Conservation (phyloP, 805 yeast species). For the Schwanniomyces occidentalis region DNA sequence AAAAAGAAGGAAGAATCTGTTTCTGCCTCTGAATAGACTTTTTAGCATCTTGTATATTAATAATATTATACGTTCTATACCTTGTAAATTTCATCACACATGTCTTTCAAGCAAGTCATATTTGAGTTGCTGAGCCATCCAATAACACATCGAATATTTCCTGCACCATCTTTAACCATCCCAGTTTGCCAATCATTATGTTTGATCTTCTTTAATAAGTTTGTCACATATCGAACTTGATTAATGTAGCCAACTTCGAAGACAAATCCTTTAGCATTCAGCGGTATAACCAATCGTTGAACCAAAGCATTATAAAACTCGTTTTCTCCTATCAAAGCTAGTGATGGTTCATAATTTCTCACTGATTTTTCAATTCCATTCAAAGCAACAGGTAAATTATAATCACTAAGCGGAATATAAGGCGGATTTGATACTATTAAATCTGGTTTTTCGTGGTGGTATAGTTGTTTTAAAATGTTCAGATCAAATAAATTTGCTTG, state of each 20-base stretch:
- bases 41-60: conserved; percentile 5
- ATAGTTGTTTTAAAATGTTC: conserved; percentile 4
- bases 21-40: background rate
- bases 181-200: conserved; percentile 51
- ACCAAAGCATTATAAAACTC: conserved; percentile 69
- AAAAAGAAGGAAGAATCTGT: conserved; percentile 29
- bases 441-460: conserved; percentile 29
- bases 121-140: conserved; percentile 50
- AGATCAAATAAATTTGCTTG: conserved; percentile 15
- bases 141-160: conserved; percentile 57
- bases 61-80: background rate
- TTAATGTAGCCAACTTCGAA: conserved; percentile 70
- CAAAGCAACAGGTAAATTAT: conserved; percentile 25
- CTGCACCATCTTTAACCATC: conserved; percentile 49
- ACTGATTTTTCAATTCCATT: conserved; percentile 66
- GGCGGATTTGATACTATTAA: conserved; percentile 89
- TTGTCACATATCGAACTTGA: conserved; percentile 52
- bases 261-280: conserved; percentile 56
- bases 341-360: conserved; percentile 64
- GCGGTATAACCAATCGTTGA: conserved; percentile 38
- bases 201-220: conserved; percentile 9
- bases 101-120: conserved; percentile 7
- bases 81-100: conserved; percentile 8
- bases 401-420: conserved; percentile 59
- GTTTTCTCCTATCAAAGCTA: conserved; percentile 76